Base-by-base conservation (phyloP, 225 moss, liverwort and hornwort species). In the Climacium dendroides region DNA sequence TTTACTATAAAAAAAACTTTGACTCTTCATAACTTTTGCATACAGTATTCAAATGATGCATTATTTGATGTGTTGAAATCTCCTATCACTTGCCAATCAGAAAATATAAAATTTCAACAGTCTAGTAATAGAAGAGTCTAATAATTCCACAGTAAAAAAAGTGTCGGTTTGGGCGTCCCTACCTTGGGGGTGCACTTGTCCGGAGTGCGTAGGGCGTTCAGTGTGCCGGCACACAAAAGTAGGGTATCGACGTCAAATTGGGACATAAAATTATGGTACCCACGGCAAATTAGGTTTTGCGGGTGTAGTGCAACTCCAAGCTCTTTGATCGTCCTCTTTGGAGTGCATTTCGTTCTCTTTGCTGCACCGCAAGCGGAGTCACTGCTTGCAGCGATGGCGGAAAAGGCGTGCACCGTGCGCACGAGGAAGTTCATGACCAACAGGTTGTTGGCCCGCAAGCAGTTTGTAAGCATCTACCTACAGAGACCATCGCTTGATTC, bases 391-490 rank as follows among this genome's bases (percentile, higher is more conserved):
- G 79, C 92, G 81, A 97, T 97, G 97, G 96, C 94, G 86, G 95
- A 95, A 69, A 97, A 95, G 89, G 96, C 95, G 65, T 97, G 94
- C 91, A 97, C 97, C 72, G 97, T 97, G 91, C 97, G 96, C 43
- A 97, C 97, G 10, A 92, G 96, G 82, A 96, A 97, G 87, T 97
- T 97, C 81, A 95, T 96, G 97, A 97, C 97, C 77, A 96, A 97
- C 88, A 90, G 97, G 52, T 89, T 97, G 13, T 89, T 97, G 39
- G 94, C 95, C 52, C 89, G 97, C 45, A 97, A 95, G 90, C 96
- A 97, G 92, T 97, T 97, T 60, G 97, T 96, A 92, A 90, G 93
- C 82, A 23, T 30, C 59, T 2, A 35, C 54, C 24, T 15, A 26
- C 20, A 39, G 17, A 54, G 64, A 28, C 28, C 63, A 34, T 41